A percentile compares a stretch with the other conserved stretches of the same genome.
Conservation (phyloP, 768 basidiomycete genomes). For the Xerocomellus amylosporus region DNA sequence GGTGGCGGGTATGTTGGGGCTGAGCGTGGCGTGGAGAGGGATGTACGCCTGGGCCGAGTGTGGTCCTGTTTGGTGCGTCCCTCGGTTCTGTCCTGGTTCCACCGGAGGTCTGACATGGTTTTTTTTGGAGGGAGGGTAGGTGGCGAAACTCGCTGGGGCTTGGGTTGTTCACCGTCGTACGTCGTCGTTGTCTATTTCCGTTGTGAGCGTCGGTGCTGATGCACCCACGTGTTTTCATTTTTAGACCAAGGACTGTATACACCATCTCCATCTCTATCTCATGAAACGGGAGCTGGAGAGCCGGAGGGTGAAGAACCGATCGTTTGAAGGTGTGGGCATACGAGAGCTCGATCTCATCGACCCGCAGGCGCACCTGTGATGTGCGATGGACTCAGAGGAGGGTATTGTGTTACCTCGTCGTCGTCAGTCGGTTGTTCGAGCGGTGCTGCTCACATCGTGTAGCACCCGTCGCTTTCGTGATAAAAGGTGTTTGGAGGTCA, state of each 20-base stretch:
- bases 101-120: not conserved
- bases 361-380: conserved; percentile 19
- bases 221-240: too few species aligned
- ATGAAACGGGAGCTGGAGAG: conserved; percentile 70
- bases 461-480: too few species aligned
- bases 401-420: not conserved
- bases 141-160: conserved; percentile 71
- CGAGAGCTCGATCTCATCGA: conserved; percentile 63
- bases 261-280: conserved; percentile 56
- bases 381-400: too few species aligned
- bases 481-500: too few species aligned
- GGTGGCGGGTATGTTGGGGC: conserved; percentile 14
- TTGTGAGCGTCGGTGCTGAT: too few species aligned
- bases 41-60: conserved; percentile 58
- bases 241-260: too few species aligned
- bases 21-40: conserved; percentile 47
- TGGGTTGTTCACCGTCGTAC: conserved; percentile 55
- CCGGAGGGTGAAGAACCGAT: conserved; percentile 62
- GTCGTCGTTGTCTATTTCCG: too few species aligned
- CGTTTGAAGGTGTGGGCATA: conserved; percentile 72
- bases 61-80: conserved; percentile 69
- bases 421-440: too few species aligned
- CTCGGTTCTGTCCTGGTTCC: not conserved
- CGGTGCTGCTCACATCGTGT: too few species aligned
- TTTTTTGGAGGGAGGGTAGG: conserved; percentile 29